Base-by-base conservation (phyloP, 1,284 basidiomycete genomes). In the Cerioporus squamosus region DNA sequence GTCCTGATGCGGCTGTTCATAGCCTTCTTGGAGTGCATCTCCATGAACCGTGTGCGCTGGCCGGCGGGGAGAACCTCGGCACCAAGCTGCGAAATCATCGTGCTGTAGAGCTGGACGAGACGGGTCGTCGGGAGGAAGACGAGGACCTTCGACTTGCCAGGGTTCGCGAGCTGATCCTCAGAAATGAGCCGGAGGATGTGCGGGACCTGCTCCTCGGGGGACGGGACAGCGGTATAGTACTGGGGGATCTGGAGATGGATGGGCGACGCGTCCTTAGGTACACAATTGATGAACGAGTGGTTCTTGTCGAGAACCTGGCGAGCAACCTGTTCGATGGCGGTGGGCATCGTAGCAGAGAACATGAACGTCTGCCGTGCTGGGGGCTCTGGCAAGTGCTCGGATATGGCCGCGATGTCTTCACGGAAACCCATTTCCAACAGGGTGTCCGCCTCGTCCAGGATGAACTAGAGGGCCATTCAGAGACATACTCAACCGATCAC, bases 361-460 rank as follows among this genome's bases (percentile, higher is more conserved):
- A 99, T 81, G 79, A 98, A 91, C 0, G 95, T 98, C 72, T 96
- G 94, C 20, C 96, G 86, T 56, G 87, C 73, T 0, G 86, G 82
- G 2, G 79, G 73, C 33, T 79, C 75, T 17, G 93, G 93, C n/a
- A 98, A 79, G 65, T 81, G 81, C 2, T 78, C 68, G 33, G 85
- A 77, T 68, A 98, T 95, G 1, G 81, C 83, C 39, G 94, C 85
- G 45, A 99, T 87, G 65, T 97, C 95, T 45, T 91, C 86, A 9
- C 91, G 85, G 86, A 99, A 99, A 65, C 97, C 97, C 90, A 98
- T 94, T 65, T 98, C 95, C 43, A 99, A 81, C 14, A 98, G 82
- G 0, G 94, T 97, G 73, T 99, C 97, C 10, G 95, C 95, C 75
- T 98, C 97, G 70, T 99, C 97, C 53, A 99, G 80, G 60, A 98